Conservation (phyloP, 306 rosid species). For the Cucumis cinereus region DNA sequence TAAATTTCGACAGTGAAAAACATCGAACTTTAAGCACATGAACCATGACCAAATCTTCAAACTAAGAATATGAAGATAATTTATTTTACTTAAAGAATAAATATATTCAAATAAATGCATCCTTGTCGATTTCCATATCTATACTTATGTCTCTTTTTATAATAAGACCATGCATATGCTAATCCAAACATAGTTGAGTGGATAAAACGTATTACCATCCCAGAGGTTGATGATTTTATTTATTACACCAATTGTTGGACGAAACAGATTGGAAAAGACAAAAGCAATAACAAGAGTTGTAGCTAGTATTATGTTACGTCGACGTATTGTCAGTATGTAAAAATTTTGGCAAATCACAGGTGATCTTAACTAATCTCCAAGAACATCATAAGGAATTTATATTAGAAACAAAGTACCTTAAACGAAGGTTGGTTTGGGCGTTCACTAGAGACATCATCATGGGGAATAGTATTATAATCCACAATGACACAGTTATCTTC, state of each 20-base stretch:
- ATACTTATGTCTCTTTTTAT: neutral
- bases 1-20: too few species aligned
- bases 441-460: slow-evolving; percentile 26
- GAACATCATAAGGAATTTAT: neutral
- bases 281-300: neutral
- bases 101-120: neutral
- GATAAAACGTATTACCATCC: too few species aligned
- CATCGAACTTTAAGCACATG: too few species aligned
- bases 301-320: neutral
- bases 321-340: too few species aligned
- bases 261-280: too few species aligned
- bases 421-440: slow-evolving; percentile 49
- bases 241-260: neutral
- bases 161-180: too few species aligned
- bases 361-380: neutral
- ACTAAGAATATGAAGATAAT: neutral
- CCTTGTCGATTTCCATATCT: neutral
- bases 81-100: neutral
- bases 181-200: too few species aligned
- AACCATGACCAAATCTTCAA: too few species aligned
- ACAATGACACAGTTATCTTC: slow-evolving; percentile 37
- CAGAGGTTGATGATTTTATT: neutral
- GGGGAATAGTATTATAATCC: slow-evolving; percentile 30
- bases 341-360: neutral
- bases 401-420: slow-evolving; percentile 28